Base-by-base conservation (phyloP, 768 basidiomycete genomes). In the Lyophyllum semitale region DNA sequence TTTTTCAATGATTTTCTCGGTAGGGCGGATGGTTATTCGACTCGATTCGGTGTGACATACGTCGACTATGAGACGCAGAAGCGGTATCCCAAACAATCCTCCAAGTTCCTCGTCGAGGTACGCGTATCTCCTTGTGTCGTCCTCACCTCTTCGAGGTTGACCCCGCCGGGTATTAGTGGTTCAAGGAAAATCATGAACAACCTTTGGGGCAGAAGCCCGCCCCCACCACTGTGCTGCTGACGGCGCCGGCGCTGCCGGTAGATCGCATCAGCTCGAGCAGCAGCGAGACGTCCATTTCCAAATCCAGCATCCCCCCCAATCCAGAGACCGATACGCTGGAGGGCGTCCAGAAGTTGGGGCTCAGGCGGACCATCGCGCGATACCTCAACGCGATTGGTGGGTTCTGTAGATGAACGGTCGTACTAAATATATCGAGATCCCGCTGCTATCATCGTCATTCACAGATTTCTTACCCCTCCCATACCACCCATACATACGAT, bases 1-100 rank as follows among this genome's bases (percentile, higher is more conserved):
- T 18, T 38, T 9, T 38, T 18, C 4, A 15, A 38, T 18, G 33
- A 15, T 2, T 38, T 18, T 18, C 6, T 25, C 20, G 27, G 15
- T 33, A 60, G 83, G 81, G 78, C 81, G 27, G 82, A 84, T 53
- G 79, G 83, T 11, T 82, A 81, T 57, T 65, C 65, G 32, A 82
- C 81, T 2, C 78, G 83, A 11, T 85, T 85, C 58, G 82, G 82
- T 20, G 72, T 82, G 47, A 84, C 80, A 48, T 87, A 88, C 61
- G 85, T 89, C 48, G 83, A 89, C 71, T 88, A 85, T 68, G 71
- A 79, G 52, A 88, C 86, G 4, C 87, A 85, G 69, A 75, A 83
- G 70, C 76, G 87, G 18, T 80, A 78, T 63, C 85, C 85, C 15
- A 88, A 89, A 63, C 81, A 79, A 15, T 86, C 83, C 13, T 83